These are phyloP conservation scores for Nowakowskiella sp. DNA, from an alignment of 192 early-diverging fungal species.

Conservation along the genomic window DNA sequence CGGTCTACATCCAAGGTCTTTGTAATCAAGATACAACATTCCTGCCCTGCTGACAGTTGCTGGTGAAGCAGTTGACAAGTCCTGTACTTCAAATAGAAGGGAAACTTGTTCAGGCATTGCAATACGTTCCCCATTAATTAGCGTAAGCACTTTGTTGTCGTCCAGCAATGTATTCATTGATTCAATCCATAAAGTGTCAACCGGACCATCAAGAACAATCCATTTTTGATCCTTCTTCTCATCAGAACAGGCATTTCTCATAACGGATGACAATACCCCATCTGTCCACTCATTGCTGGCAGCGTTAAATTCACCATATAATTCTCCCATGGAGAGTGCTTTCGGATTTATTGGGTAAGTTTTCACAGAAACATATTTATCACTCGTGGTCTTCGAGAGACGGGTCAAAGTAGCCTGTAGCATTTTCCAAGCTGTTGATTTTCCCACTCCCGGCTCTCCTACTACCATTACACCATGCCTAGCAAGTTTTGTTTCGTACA, in stretches of 20 bases:
- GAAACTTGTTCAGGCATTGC: slow-evolving; percentile 48
- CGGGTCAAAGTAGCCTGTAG: slow-evolving; percentile 35
- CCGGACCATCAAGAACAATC: slow-evolving; percentile 54
- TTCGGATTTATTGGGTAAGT: slow-evolving; percentile 47
- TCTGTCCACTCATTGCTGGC: slow-evolving; percentile 52
- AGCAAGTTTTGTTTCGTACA: slow-evolving; percentile 46
- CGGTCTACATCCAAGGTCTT: slow-evolving; percentile 44
- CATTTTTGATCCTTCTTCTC: slow-evolving; percentile 55
- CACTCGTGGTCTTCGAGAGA: slow-evolving; percentile 32
- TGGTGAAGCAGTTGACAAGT: slow-evolving; percentile 52
- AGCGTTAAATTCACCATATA: slow-evolving; percentile 53
- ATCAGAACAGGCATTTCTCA: slow-evolving; percentile 42
- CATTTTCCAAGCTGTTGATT: slow-evolving; percentile 45
- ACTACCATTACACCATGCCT: slow-evolving; percentile 58
- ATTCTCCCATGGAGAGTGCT: slow-evolving; percentile 41
- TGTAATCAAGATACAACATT: slow-evolving; percentile 55
- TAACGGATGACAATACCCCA: slow-evolving; percentile 47
- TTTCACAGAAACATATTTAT: slow-evolving; percentile 36
- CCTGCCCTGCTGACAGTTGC: slow-evolving; percentile 51
- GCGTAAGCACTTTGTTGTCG: slow-evolving; percentile 53
- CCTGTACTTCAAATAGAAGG: slow-evolving; percentile 50
- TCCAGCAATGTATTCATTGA: slow-evolving; percentile 56
- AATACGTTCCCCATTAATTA: slow-evolving; percentile 57
- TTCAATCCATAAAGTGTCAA: slow-evolving; percentile 58
- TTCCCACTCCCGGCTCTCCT: slow-evolving; percentile 49